Percentiles rank a stretch among this genome's conserved stretches.
Conservation (phyloP, 2,329 filamentous ascomycete genomes). For the Stagonosporopsis tanaceti region DNA sequence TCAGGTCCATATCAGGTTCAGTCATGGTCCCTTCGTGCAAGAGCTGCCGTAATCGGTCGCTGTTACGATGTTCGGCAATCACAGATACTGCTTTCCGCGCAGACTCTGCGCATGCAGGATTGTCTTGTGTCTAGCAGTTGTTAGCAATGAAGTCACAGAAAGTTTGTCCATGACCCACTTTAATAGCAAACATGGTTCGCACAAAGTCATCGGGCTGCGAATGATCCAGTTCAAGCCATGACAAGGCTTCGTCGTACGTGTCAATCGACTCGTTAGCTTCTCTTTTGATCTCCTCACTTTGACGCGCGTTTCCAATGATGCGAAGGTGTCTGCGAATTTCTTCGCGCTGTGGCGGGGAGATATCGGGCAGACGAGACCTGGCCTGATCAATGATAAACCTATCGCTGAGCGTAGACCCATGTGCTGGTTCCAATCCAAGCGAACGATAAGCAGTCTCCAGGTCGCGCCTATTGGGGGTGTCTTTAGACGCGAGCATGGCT, state of each 20-base stretch:
- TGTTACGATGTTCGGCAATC: slow-evolving; percentile 67
- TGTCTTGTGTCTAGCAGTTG: slow-evolving; percentile 58
- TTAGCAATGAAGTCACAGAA: slow-evolving; percentile 15
- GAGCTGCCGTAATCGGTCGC: slow-evolving; percentile 61
- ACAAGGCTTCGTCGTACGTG: slow-evolving; percentile 69
- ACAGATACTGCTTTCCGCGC: slow-evolving; percentile 64
- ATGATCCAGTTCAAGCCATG: slow-evolving; percentile 63
- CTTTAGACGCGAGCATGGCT: slow-evolving; percentile 65
- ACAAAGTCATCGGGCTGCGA: slow-evolving; percentile 65
- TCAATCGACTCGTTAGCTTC: slow-evolving; percentile 67
- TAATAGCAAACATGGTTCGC: slow-evolving; percentile 63
- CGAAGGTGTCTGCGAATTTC: slow-evolving; percentile 65
- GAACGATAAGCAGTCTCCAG: slow-evolving; percentile 65
- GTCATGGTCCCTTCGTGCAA: slow-evolving; percentile 61
- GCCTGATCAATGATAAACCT: slow-evolving; percentile 70
- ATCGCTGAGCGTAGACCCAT: slow-evolving; percentile 58
- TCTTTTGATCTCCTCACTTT: slow-evolving; percentile 65
- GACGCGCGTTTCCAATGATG: slow-evolving; percentile 66
- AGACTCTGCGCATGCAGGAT: slow-evolving; percentile 57
- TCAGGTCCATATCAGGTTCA: slow-evolving; percentile 61
- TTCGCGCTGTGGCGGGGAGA: slow-evolving; percentile 61
- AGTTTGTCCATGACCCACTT: slow-evolving; percentile 51
- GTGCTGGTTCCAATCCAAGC: slow-evolving; percentile 60
- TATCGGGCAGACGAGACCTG: slow-evolving; percentile 64
- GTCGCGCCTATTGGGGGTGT: slow-evolving; percentile 65